phyloP scores from a whole-genome alignment of 108 stramenopile species.

The Stephanodiscus triporus region DNA sequence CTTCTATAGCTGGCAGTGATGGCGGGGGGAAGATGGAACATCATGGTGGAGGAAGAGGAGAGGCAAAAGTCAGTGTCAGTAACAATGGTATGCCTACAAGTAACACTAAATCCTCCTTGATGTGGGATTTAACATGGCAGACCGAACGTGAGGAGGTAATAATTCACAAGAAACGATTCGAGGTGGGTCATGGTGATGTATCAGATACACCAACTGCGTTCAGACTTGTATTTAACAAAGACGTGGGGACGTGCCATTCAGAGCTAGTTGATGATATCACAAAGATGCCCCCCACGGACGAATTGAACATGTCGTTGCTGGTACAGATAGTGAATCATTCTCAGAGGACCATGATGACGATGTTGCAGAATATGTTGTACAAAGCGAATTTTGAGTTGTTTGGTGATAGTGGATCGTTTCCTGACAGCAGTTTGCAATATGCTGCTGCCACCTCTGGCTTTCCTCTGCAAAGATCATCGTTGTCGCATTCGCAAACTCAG shows the following conservation, averaged over 20 bases:
- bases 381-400: slow-evolving; percentile 28
- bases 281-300: slow-evolving; percentile 42
- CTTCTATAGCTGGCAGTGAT: slow-evolving; percentile 10
- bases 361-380: slow-evolving; percentile 37
- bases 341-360: slow-evolving; percentile 32
- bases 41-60: not conserved
- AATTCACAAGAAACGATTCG: slow-evolving; percentile 6
- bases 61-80: not conserved
- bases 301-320: slow-evolving; percentile 33
- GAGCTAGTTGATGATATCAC: slow-evolving; percentile 13
- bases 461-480: not conserved
- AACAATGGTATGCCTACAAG: not conserved
- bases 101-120: not conserved
- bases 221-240: slow-evolving; percentile 28
- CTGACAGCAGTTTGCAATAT: not conserved
- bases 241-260: slow-evolving; percentile 37
- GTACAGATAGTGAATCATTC: slow-evolving; percentile 29
- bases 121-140: slow-evolving; percentile 30
- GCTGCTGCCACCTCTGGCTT: not conserved
- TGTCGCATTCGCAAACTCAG: not conserved
- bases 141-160: slow-evolving; percentile 18
- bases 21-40: slow-evolving; percentile 8
- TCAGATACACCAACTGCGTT: slow-evolving; percentile 6
- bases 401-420: not conserved
- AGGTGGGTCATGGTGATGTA: not conserved